Conservation (phyloP, 768 basidiomycete genomes). For the Tylopilus subfusipes region DNA sequence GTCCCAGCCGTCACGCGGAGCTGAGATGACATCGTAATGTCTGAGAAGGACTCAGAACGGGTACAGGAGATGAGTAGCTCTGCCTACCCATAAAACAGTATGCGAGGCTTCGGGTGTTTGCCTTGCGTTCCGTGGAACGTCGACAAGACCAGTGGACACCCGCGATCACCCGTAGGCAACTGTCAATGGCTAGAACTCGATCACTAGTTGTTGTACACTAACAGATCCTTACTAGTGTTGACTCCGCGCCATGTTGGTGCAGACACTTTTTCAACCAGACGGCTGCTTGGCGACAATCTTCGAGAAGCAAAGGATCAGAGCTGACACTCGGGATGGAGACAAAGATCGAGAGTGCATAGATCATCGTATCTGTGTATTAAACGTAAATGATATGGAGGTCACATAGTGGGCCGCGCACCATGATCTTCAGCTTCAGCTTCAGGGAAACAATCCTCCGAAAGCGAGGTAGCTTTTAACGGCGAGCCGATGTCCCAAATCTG, state of each 20-base stretch:
- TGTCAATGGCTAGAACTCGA: constrained; percentile 27
- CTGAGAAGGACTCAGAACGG: constrained; percentile 35
- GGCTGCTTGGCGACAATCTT: constrained; percentile 92
- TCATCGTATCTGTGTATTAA: constrained; percentile 55
- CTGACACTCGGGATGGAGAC: constrained; percentile 87
- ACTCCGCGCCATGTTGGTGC: constrained; percentile 80
- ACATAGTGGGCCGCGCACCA: constrained; percentile 9
- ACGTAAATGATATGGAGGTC: constrained; percentile 2
- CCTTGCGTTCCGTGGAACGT: constrained; percentile 74
- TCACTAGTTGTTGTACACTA: neutral
- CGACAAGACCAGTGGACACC: constrained; percentile 86
- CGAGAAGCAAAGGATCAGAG: constrained; percentile 57
- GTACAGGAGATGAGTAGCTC: constrained; percentile 8
- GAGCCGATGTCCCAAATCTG: constrained; percentile 55
- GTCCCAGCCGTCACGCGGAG: constrained; percentile 69
- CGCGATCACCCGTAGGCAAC: constrained; percentile 73
- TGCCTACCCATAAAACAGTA: constrained; percentile 93
- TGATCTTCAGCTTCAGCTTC: constrained; percentile 19
- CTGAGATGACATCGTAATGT: constrained; percentile 96
- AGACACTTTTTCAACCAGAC: constrained; percentile 90
- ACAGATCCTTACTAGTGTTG: constrained; percentile 54
- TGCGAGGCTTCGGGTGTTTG: constrained; percentile 57
- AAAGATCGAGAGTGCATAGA: constrained; percentile 80
- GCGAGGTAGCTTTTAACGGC: constrained; percentile 8
- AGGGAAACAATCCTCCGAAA: neutral